phyloP scores from a whole-genome alignment of 2,329 filamentous ascomycete genomes.

The Cytospora chrysosperma region DNA sequence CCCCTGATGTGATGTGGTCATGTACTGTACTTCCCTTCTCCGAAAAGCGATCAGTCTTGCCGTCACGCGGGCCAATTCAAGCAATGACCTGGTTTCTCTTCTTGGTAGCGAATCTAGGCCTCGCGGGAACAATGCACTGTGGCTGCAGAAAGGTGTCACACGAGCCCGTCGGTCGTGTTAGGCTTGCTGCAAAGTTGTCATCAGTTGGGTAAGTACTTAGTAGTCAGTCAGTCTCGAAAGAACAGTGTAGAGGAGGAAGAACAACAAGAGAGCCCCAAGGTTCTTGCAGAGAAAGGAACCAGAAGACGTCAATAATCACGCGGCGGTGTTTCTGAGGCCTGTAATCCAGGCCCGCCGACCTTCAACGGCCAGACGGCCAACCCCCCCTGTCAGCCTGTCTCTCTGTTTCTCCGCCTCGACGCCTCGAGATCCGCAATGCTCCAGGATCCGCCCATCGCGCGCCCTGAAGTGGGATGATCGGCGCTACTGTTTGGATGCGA shows the following conservation, averaged over 20 bases:
- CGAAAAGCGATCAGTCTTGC: background rate
- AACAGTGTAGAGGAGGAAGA: background rate
- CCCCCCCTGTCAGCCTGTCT: too few relatives aligned
- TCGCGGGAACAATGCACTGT: background rate
- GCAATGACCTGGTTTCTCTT: background rate
- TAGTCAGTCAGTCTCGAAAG: background rate
- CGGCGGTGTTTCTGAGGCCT: background rate
- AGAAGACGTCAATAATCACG: background rate
- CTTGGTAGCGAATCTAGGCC: background rate
- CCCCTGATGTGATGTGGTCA: too few relatives aligned
- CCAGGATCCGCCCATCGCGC: conserved; percentile 1
- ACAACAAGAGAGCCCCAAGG: background rate
- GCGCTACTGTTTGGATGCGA: background rate
- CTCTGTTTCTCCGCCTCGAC: background rate
- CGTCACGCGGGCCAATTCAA: background rate
- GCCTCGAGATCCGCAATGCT: background rate
- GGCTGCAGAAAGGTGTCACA: background rate
- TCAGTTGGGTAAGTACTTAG: background rate
- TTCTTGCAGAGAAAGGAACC: background rate
- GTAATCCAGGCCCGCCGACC: background rate
- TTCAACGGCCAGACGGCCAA: background rate
- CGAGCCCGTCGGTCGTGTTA: too few relatives aligned
- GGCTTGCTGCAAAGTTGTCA: background rate
- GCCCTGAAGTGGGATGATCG: background rate
- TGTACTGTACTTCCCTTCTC: background rate